Evolutionary conservation across 2,329 filamentous ascomycete genomes (phyloP), one percentile per base, ranked within the genome.

Genomic region (Davidsoniella virescens): DNA sequence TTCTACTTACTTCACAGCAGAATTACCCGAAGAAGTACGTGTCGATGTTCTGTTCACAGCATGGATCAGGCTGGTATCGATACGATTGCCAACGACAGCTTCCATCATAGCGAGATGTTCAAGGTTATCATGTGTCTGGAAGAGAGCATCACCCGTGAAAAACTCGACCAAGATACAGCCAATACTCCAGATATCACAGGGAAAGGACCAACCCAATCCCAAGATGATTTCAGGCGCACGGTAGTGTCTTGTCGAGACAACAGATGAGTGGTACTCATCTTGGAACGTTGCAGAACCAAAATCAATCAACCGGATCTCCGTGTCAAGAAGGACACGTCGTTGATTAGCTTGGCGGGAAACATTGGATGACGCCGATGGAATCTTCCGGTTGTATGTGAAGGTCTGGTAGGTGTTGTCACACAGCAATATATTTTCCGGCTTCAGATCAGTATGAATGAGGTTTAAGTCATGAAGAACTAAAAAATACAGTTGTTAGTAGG

Each of bases 381-480:
- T 82, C 58, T 76, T 75, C 55, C 79, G 70, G 60, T 80, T 82
- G 59, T 83, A 84, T 2, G 78, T 82, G 57, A 83, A 83, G 1
- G 78, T 81, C 60, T 83, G 79, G 56, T 82, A 83, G 2, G 70
- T 66, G 57, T 72, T 77, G 55, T 81, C 71, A 55, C 76, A 79
- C 9, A 84, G 69, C 25, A 84, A 68, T 54, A 84, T 83, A 57
- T 83, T 83, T 59, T 83, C 79, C 0, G 79, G 79, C 60, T 83
- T 83, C 44, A 83, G 64, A 61, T 83, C 79, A 8, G 92, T 98
- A 63, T 98, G 92, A 54, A 98, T 95, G 56, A 98, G 76, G 63
- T 96, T 94, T 16, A 98, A 75, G 65, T 98, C 92, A 62, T 98
- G 92, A 18, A 98, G 72, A 65, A 96, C 87, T 94, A 33, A 0